These are phyloP conservation scores for Calonectria pteridis DNA, from an alignment of 2,329 filamentous ascomycete species.

Conservation along the genomic window DNA sequence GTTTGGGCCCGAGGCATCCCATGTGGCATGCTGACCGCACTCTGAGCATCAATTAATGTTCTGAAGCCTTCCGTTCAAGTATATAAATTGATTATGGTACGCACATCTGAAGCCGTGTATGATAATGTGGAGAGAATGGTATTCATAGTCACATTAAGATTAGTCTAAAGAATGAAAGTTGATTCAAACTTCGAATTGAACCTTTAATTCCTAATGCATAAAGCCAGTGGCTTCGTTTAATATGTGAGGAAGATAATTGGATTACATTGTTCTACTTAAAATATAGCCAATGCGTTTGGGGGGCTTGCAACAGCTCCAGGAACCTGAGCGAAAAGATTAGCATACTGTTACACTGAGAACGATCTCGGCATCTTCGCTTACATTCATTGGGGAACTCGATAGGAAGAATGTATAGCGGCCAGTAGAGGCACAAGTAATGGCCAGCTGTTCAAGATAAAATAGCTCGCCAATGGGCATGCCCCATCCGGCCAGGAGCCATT, in stretches of 20 bases:
- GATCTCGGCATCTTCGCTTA: background rate
- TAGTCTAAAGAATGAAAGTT: background rate
- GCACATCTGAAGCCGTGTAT: background rate
- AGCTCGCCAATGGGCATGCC: slow-evolving; percentile 57
- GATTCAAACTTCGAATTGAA: background rate
- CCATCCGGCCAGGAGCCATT: slow-evolving; percentile 62
- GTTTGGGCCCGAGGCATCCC: no score
- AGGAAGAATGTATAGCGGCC: slow-evolving; percentile 63
- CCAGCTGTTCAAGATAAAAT: slow-evolving; percentile 48
- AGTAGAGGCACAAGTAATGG: slow-evolving; percentile 63
- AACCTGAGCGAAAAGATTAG: slow-evolving; percentile 9
- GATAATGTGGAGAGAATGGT: background rate
- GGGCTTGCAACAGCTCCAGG: slow-evolving; percentile 33
- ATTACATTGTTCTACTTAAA: background rate
- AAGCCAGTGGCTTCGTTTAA: no score
- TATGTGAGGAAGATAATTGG: no score
- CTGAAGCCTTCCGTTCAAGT: no score
- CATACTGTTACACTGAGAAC: background rate
- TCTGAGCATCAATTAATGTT: no score
- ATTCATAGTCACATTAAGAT: background rate
- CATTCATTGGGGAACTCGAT: slow-evolving; percentile 59
- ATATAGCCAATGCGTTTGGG: slow-evolving; percentile 31
- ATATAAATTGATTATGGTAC: no score
- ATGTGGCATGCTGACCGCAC: no score
- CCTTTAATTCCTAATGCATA: no score